Evolutionary conservation across 441 rosid species (phyloP), one percentile per base, ranked within the genome.

Genomic region (Croton laevigatus): DNA sequence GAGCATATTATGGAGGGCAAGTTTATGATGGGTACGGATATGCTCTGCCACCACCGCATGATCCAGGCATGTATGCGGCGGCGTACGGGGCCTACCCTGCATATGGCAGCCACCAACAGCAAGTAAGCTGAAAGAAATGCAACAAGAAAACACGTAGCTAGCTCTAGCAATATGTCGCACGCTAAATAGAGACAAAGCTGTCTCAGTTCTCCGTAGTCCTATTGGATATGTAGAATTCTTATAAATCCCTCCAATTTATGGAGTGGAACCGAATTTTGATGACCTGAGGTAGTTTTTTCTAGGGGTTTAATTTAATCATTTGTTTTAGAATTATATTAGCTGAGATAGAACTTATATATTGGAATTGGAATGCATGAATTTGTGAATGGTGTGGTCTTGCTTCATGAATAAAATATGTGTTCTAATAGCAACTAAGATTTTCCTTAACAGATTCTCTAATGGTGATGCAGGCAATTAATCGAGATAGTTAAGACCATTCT

Each of bases 101-200:
- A 69, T 92, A 90, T 27, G 97, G 92, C 51, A 86, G 84, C 77
- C 91, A 86, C 77, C 98, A 92, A 76, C 91, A 94, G 70, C 97
- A 92, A 84, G 99, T 94, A 80, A 94, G 92, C 97, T 90, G 84
- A 91, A 65, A 46, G 70, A 79, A 71, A 59, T 7, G 71, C 55
- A 40, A 7, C 68, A 22, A 4, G 59, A 71, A 63, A 71, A 54
- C 51, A 32, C 23, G 58, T 75, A 78, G 81, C 32, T 40, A 40
- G 8, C 75, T 80, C 78, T 72, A 64, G 73, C 73, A 73, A 71
- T 75, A 69, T 60, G 68, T 63, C 69, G 66, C 72, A 74, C 42
- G 74, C 62, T 68, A 81, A 81, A 72, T 27, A 32, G 74, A 64
- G 78, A 77, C 80, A 68, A 79, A 70, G 61, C 34, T 72, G 83